phyloP scores from a whole-genome alignment of 1,284 basidiomycete genomes.

The Ustilago lituana region DNA sequence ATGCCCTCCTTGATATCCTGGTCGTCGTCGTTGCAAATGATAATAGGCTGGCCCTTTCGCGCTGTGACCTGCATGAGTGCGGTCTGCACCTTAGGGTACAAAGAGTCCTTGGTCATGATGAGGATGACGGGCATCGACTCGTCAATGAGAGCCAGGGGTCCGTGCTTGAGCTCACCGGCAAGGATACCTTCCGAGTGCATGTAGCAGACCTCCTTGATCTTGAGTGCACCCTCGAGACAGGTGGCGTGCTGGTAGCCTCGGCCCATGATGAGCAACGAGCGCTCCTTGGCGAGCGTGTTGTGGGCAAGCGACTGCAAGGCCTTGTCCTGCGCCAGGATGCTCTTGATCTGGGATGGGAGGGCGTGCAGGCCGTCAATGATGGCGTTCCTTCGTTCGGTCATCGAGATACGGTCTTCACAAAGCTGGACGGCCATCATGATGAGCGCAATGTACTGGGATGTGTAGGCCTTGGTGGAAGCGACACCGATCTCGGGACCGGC shows the following conservation, averaged over 20 bases:
- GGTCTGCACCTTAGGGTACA: constrained; percentile 97
- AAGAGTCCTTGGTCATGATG: constrained; percentile 97
- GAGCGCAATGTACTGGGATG: constrained; percentile 97
- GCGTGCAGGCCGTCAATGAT: constrained; percentile 94
- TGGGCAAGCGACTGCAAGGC: constrained; percentile 83
- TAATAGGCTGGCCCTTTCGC: constrained; percentile 91
- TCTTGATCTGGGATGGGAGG: constrained; percentile 88
- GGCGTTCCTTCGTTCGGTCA: constrained; percentile 86
- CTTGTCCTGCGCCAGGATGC: constrained; percentile 83
- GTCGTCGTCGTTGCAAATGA: constrained; percentile 95
- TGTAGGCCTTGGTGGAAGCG: constrained; percentile 99
- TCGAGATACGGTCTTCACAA: constrained; percentile 93
- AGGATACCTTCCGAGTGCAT: constrained; percentile 76
- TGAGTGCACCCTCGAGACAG: constrained; percentile 95
- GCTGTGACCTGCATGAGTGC: constrained; percentile 96
- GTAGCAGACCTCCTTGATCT: constrained; percentile 94
- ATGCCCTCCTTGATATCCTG: constrained; percentile 76
- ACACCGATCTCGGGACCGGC: constrained; percentile 99
- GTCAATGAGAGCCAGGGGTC: constrained; percentile 94
- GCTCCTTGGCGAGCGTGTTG: constrained; percentile 80
- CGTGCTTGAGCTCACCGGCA: constrained; percentile 98
- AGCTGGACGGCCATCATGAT: constrained; percentile 98
- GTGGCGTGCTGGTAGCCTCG: constrained; percentile 98
- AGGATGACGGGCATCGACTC: constrained; percentile 88
- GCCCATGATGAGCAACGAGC: constrained; percentile 95